Evolutionary conservation across 768 basidiomycete species (phyloP), one percentile per base, ranked within the genome.

Genomic region (Auricularia heimuer): DNA sequence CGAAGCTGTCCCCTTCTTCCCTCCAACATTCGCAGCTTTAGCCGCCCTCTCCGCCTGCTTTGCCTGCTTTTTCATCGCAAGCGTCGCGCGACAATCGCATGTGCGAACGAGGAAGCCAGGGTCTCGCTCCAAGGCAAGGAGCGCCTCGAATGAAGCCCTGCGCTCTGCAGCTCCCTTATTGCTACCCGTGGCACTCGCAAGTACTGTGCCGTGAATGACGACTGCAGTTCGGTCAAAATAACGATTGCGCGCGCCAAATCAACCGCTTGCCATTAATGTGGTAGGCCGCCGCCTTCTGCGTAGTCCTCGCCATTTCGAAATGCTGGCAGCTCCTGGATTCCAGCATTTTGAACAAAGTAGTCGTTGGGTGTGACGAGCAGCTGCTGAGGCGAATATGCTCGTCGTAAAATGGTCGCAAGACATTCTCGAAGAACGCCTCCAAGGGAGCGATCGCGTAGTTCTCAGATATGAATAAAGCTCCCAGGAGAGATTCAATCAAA

Each of bases 401-500:
- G 73, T 92, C 85, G 70, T 86, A 90, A 73, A 94, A 94, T 4
- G 91, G 91, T 73, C 84, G 80, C 64, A 92, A 77, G 60, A 88
- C 76, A 62, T 79, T 82, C 64, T 85, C 80, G 75, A 89, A 94
- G 69, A 94, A 79, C 0, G 76, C 75, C 69, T 88, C 82, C 33
- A 81, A 80, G 3, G 89, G 88, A 62, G 77, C 75, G 33, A 81
- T 81, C 18, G 83, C 81, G 74, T 86, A 90, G 64, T 82, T 78
- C 71, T 92, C 90, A 24, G 86, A 89, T 67, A 94, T 82, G 74
- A 87, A 90, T 62, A 92, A 76, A 10, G 90, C 92, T 8, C 90
- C 92, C 42, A 91, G 77, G 47, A 90, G 78, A 2, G 91, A 86
- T 74, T 94, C 92, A 24, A 94, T 80, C 34, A 92, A 79, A 73